phyloP scores from a whole-genome alignment of 2,329 filamentous ascomycete genomes.

The Calonectria fujianensis region DNA sequence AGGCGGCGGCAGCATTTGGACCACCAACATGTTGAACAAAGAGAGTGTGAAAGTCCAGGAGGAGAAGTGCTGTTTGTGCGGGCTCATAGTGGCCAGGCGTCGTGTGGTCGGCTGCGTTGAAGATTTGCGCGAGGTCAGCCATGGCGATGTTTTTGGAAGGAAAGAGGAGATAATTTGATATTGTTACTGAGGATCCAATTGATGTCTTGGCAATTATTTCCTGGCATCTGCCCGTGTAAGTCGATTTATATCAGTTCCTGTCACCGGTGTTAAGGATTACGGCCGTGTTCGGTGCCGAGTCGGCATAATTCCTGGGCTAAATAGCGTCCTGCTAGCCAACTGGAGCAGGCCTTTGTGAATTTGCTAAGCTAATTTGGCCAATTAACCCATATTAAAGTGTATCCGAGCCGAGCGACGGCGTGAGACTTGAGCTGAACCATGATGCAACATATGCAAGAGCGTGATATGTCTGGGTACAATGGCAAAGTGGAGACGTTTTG shows the following conservation, averaged over 20 bases:
- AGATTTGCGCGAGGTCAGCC: neutral
- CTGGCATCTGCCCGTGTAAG: neutral
- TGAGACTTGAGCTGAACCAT: neutral
- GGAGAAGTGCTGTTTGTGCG: conserved; percentile 28
- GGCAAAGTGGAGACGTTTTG: neutral
- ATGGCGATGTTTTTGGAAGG: neutral
- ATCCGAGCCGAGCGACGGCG: neutral
- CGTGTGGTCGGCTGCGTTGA: conserved; percentile 9
- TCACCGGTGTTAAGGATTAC: conserved; percentile 30
- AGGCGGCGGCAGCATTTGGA: conserved; percentile 1
- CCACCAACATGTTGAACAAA: conserved; percentile 27
- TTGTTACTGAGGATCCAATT: neutral
- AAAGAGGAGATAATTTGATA: neutral
- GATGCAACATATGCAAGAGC: neutral
- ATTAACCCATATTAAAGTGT: neutral
- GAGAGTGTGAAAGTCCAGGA: conserved; percentile 34
- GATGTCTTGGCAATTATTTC: neutral
- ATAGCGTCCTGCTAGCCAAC: neutral
- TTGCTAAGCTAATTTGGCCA: neutral
- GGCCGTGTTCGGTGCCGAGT: conserved; percentile 22
- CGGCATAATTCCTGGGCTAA: conserved; percentile 17
- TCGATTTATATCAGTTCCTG: neutral
- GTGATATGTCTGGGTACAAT: neutral
- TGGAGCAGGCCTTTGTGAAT: too few species aligned
- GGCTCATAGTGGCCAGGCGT: conserved; percentile 17